phyloP scores from a whole-genome alignment of 2,329 filamentous ascomycete genomes.

The Claviceps arundinis region DNA sequence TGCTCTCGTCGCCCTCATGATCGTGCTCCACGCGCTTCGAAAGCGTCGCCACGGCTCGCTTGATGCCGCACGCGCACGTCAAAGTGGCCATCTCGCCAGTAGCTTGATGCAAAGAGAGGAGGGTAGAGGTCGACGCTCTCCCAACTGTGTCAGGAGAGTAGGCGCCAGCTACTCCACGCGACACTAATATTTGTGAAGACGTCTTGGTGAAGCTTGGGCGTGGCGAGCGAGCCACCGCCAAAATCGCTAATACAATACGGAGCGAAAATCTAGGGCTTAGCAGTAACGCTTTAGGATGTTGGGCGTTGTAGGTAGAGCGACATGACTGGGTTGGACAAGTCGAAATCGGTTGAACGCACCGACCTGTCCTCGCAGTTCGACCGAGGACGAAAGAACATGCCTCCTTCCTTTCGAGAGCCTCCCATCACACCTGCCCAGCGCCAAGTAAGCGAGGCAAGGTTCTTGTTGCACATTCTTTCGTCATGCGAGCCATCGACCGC shows the following conservation, averaged over 20 bases:
- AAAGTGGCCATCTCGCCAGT: conserved; percentile 8
- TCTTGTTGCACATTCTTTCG: neutral
- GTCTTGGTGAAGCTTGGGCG: conserved; percentile 8
- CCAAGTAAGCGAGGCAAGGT: neutral
- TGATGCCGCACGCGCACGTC: conserved; percentile 8
- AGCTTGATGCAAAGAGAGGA: neutral
- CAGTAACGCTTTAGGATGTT: neutral
- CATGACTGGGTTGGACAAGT: neutral
- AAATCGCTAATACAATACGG: neutral
- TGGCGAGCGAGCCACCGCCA: conserved; percentile 3
- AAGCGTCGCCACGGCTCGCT: conserved; percentile 6
- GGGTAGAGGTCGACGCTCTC: conserved; percentile 4
- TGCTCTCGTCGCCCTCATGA: conserved; percentile 5
- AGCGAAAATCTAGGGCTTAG: neutral
- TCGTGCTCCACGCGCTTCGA: conserved; percentile 7
- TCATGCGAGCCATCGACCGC: too few relatives aligned
- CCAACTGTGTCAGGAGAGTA: conserved; percentile 7
- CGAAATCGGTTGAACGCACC: neutral
- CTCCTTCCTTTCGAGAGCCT: too few relatives aligned
- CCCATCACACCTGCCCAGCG: neutral
- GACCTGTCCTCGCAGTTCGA: neutral
- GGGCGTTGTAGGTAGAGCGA: neutral
- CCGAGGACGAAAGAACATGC: neutral
- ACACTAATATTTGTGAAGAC: conserved; percentile 17
- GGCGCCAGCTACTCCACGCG: conserved; percentile 12